Percentiles rank a stretch among this genome's conserved stretches.
Conservation (phyloP, 768 basidiomycete species). For the Erythrobasidium yunnanense region DNA sequence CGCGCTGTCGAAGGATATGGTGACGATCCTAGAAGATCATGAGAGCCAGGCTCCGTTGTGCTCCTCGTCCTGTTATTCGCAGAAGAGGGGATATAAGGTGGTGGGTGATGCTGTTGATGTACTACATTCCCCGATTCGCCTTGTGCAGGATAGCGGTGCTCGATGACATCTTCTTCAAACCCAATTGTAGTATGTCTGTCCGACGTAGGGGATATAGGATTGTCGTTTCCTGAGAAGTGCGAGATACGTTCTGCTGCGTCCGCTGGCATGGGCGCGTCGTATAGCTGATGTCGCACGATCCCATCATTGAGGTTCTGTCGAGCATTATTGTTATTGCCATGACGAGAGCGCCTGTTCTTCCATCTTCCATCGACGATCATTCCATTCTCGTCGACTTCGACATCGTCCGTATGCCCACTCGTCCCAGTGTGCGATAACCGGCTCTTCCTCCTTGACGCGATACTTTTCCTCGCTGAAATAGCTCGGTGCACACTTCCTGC, state of each 20-base stretch:
- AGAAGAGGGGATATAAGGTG: neutral
- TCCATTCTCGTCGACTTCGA: conserved; percentile 21
- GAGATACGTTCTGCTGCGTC: conserved; percentile 21
- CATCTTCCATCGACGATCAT: neutral
- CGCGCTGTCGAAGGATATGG: neutral
- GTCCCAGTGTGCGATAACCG: neutral
- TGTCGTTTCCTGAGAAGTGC: conserved; percentile 4
- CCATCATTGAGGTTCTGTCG: conserved; percentile 6
- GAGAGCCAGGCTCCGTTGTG: no score
- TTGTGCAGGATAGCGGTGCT: conserved; percentile 25
- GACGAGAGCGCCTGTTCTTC: neutral
- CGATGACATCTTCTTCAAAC: conserved; percentile 26
- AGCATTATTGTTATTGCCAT: no score
- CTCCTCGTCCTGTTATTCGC: no score
- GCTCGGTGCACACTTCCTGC: conserved; percentile 70
- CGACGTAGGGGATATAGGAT: neutral
- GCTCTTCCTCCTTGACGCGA: conserved; percentile 19
- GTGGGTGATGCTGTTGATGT: conserved; percentile 5
- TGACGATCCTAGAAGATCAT: no score
- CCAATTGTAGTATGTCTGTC: conserved; percentile 16
- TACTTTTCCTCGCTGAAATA: conserved; percentile 31
- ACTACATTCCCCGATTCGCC: conserved; percentile 15
- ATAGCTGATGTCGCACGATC: conserved; percentile 27
- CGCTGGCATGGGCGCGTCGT: conserved; percentile 23
- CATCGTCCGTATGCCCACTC: neutral